Conservation (phyloP, 2,329 filamentous ascomycete species). For the Aschersonia sp. region DNA sequence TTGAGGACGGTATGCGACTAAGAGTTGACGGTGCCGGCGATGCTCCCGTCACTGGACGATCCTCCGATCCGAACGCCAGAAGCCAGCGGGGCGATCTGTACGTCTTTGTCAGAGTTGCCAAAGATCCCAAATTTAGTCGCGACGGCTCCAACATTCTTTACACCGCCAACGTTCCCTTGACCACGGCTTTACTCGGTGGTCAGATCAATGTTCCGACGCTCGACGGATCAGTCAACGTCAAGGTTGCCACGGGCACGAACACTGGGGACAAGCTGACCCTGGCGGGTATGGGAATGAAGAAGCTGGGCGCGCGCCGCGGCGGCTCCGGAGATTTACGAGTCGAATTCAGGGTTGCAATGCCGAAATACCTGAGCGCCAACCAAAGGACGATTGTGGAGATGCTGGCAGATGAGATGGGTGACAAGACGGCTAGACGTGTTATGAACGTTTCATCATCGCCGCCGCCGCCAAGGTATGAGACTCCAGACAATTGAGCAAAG, state of each 20-base stretch:
- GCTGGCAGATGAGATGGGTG: constrained; percentile 89
- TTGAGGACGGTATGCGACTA: constrained; percentile 92
- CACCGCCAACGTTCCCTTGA: constrained; percentile 80
- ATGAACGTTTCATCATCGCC: constrained; percentile 55
- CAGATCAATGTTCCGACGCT: constrained; percentile 82
- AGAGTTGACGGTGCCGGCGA: constrained; percentile 79
- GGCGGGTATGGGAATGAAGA: constrained; percentile 86
- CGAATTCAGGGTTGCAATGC: constrained; percentile 90
- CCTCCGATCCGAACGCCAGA: constrained; percentile 45
- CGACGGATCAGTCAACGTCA: constrained; percentile 79
- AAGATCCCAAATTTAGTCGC: constrained; percentile 80
- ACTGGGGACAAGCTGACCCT: constrained; percentile 88
- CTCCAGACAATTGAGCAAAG: neutral
- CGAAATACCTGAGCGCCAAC: constrained; percentile 82
- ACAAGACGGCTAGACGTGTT: constrained; percentile 79
- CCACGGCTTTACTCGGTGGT: constrained; percentile 82
- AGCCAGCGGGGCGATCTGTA: constrained; percentile 78
- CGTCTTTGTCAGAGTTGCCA: constrained; percentile 76
- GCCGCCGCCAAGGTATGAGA: constrained; percentile 7
- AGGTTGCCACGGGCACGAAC: constrained; percentile 78
- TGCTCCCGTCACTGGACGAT: constrained; percentile 60
- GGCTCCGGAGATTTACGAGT: constrained; percentile 73
- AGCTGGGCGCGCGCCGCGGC: constrained; percentile 52
- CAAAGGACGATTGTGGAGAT: constrained; percentile 90
- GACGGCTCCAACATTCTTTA: constrained; percentile 83